Evolutionary conservation across 1,139 yeast genomes (phyloP).

Genomic region (Geotrichum armillariae): DNA sequence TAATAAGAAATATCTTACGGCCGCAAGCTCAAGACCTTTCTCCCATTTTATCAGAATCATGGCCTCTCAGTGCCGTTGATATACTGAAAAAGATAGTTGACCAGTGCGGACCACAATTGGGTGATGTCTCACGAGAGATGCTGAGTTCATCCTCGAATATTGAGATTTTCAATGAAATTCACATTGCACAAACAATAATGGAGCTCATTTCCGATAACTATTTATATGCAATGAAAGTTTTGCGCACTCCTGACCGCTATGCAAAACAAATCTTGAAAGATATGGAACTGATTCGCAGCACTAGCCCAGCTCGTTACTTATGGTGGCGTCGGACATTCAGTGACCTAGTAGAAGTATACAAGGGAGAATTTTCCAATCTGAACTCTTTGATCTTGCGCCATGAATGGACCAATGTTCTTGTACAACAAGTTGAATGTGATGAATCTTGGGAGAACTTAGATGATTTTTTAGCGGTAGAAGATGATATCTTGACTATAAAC

Average conservation of each 20-base stretch:
- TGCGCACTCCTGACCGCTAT: slow-evolving; percentile 23
- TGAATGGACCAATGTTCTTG: slow-evolving; percentile 46
- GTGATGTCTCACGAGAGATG: slow-evolving; percentile 13
- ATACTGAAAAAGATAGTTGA: slow-evolving; percentile 26
- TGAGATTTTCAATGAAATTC: slow-evolving; percentile 18
- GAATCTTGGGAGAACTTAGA: slow-evolving; percentile 34
- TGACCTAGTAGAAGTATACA: slow-evolving; percentile 12
- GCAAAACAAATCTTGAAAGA: slow-evolving; percentile 21
- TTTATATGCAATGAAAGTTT: slow-evolving; percentile 22
- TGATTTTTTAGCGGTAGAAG: slow-evolving; percentile 29
- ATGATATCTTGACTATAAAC: slow-evolving; percentile 26
- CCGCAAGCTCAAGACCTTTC: slow-evolving; percentile 21
- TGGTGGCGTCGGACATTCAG: slow-evolving; percentile 19
- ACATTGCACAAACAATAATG: slow-evolving; percentile 43
- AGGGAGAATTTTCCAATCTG: slow-evolving; percentile 1
- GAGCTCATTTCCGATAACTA: slow-evolving; percentile 60
- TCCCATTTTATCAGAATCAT: slow-evolving; percentile 26
- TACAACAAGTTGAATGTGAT: slow-evolving; percentile 39
- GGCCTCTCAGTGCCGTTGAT: slow-evolving; percentile 32
- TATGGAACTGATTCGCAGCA: slow-evolving; percentile 16
- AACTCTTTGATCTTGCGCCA: slow-evolving; percentile 31
- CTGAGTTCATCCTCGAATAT: not conserved
- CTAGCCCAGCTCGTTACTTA: slow-evolving; percentile 12
- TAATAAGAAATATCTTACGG: slow-evolving; percentile 41
- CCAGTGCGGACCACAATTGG: slow-evolving; percentile 27